Evolutionary conservation across 352 stramenopile species (phyloP).

Genomic region (Globisporangium uncinulatum): DNA sequence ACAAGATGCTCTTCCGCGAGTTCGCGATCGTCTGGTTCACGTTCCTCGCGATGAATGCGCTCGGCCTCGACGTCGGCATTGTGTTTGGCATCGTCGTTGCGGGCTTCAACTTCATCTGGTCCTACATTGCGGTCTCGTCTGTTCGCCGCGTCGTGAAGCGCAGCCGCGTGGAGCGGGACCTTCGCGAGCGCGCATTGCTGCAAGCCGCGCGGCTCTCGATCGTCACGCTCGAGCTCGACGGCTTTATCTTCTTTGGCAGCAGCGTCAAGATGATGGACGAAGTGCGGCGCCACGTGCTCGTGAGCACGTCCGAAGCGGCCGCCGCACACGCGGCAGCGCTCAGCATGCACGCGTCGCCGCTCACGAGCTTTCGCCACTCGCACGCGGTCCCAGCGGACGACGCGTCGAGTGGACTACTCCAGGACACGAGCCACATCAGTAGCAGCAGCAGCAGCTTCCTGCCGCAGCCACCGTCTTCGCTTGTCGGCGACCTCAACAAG

Average conservation of each 20-base stretch:
- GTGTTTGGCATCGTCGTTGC: conserved; percentile 88
- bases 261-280: conserved; percentile 86
- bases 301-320: conserved; percentile 26
- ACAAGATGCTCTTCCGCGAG: conserved; percentile 86
- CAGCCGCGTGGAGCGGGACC: conserved; percentile 73
- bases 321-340: conserved; percentile 9
- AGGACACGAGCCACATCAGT: background rate
- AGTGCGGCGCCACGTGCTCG: conserved; percentile 76
- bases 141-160: conserved; percentile 78
- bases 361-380: conserved; percentile 11
- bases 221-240: conserved; percentile 78
- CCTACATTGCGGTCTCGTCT: conserved; percentile 65
- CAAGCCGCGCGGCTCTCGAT: conserved; percentile 74
- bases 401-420: background rate
- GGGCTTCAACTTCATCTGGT: conserved; percentile 86
- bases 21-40: conserved; percentile 93
- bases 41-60: conserved; percentile 91
- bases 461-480: background rate
- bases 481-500: background rate
- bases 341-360: conserved; percentile 5
- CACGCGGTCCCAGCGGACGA: background rate
- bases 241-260: conserved; percentile 86
- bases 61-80: conserved; percentile 95
- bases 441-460: background rate
- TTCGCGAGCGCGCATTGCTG: conserved; percentile 68